phyloP scores from a whole-genome alignment of 2,329 filamentous ascomycete species.

The Aspergillus tubingensis region DNA sequence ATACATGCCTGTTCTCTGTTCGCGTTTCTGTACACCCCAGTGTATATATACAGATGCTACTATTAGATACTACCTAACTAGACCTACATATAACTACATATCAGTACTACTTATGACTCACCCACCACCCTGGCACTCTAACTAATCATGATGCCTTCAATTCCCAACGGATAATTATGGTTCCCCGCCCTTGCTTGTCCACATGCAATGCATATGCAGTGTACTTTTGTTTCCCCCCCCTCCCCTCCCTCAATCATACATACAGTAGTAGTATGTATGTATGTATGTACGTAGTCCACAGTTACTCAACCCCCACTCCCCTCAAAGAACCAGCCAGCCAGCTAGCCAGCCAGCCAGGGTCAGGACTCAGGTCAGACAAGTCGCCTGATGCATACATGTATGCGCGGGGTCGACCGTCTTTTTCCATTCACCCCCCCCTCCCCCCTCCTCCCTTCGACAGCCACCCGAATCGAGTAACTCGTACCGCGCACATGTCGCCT shows the following conservation, averaged over 20 bases:
- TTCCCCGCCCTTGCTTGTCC: background rate
- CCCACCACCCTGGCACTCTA: too few relatives aligned
- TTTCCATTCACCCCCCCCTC: too few relatives aligned
- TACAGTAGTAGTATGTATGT: too few relatives aligned
- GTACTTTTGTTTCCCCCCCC: background rate
- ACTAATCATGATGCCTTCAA: too few relatives aligned
- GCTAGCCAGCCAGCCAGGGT: too few relatives aligned
- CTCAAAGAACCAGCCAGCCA: background rate
- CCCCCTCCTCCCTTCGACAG: too few relatives aligned
- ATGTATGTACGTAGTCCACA: too few relatives aligned
- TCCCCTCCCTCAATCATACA: too few relatives aligned
- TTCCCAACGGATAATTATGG: background rate
- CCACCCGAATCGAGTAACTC: background rate
- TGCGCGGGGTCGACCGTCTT: background rate
- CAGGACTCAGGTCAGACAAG: background rate
- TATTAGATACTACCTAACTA: background rate
- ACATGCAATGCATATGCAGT: constrained; percentile 5
- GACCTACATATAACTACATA: too few relatives aligned
- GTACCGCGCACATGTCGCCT: background rate
- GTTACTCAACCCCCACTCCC: background rate
- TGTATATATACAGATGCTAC: constrained; percentile 21
- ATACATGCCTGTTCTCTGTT: constrained; percentile 7
- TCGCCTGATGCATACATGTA: background rate
- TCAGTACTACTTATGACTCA: background rate
- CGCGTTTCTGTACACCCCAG: constrained; percentile 2